phyloP scores from a whole-genome alignment of 371 early-diverging fungal species.

The Mortierella sp. region DNA sequence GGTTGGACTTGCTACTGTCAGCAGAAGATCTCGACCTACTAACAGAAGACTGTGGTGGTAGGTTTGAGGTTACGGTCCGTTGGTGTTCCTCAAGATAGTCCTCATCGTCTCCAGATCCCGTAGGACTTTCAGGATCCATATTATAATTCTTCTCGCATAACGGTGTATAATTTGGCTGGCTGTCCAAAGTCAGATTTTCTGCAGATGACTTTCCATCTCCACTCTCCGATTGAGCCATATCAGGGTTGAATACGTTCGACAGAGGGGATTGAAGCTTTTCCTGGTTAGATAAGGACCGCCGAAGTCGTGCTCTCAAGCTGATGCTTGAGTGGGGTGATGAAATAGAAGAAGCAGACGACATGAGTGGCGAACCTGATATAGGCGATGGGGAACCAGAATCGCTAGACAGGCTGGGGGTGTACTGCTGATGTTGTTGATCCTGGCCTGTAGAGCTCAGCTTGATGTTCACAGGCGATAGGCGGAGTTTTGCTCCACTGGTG shows the following conservation, averaged over 20 bases:
- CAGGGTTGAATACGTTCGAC: slow-evolving; percentile 56
- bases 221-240: slow-evolving; percentile 29
- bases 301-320: slow-evolving; percentile 46
- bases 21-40: slow-evolving; percentile 22
- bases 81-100: slow-evolving; percentile 39
- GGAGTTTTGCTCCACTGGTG: slow-evolving; percentile 27
- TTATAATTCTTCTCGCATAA: slow-evolving; percentile 29
- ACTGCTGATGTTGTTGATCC: slow-evolving; percentile 39
- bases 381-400: slow-evolving; percentile 50
- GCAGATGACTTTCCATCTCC: slow-evolving; percentile 35
- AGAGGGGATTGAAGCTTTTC: slow-evolving; percentile 55
- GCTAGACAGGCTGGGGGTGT: slow-evolving; percentile 51
- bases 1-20: slow-evolving; percentile 14
- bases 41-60: slow-evolving; percentile 6
- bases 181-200: slow-evolving; percentile 15
- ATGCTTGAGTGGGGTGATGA: slow-evolving; percentile 49
- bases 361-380: slow-evolving; percentile 49
- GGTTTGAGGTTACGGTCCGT: slow-evolving; percentile 27
- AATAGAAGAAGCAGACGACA: slow-evolving; percentile 47
- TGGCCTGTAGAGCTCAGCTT: slow-evolving; percentile 25
- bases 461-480: slow-evolving; percentile 45
- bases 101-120: slow-evolving; percentile 42
- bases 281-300: slow-evolving; percentile 51
- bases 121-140: slow-evolving; percentile 23
- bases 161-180: slow-evolving; percentile 6